Evolutionary conservation across 2,329 filamentous ascomycete species (phyloP), one percentile per base, ranked within the genome.

Genomic region (Leptographium lundbergii): DNA sequence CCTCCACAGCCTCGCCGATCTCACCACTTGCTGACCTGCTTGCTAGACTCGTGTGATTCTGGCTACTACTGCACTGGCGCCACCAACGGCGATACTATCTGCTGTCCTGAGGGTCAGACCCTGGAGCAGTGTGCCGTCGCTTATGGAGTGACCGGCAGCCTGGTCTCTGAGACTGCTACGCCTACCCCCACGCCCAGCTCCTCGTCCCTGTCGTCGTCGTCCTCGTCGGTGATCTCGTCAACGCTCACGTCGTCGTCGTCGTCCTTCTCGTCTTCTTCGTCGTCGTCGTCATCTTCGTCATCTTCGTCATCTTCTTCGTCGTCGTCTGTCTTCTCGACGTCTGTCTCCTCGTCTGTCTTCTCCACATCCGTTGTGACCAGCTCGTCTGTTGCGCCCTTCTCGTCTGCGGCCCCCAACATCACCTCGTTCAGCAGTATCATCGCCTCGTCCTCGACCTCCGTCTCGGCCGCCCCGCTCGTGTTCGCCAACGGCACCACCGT

Each of bases 61-160:
- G 81, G 80, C 56, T 86, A 79, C 74, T 86, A 80, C 74, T 86
- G 84, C 73, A 58, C 65, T 6, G 59, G 47, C 50, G 77, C 80
- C n/a, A 77, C 84, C 67, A 68, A 70, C 57, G 69, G 71, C 58
- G 71, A 75, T 59, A 84, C 82, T 39, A 79, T 79, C 73, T 86
- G 83, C 74, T 86, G 83, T 70, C 81, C 81, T 50, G 71, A 83
- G 51, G 74, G 72, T 61, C 73, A 80, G 74, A 73, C 76, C 62
- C 73, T 84, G 55, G 70, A 69, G 29, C 70, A 77, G 53, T 86
- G 83, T 70, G 82, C 82, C 59, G 70, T 72, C 57, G 74, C 71
- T 34, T 78, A 77, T 64, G 70, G 68, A 52, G 70, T 80, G 58
- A 71, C 75, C 36, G 80, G 78, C 57, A 70, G 69, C 51, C 76